A percentile compares a stretch with the other conserved stretches of the same genome.
Evolutionary conservation across 2,329 filamentous ascomycete species (phyloP).

Genomic region (Anthostomella pinea): DNA sequence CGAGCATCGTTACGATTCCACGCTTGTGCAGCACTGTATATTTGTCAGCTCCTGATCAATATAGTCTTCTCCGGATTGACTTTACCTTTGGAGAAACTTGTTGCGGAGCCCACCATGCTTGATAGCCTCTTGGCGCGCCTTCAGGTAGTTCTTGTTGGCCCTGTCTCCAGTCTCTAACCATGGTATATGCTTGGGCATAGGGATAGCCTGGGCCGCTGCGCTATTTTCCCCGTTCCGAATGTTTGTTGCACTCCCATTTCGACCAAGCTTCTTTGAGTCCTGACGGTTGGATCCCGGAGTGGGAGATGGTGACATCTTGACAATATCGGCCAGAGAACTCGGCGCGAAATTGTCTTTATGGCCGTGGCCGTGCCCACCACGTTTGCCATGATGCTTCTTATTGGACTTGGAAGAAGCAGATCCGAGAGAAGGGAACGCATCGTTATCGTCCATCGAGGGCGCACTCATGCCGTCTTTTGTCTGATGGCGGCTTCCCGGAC

Average conservation of each 20-base stretch:
- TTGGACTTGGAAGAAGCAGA: slow-evolving; percentile 70
- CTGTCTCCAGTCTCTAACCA: slow-evolving; percentile 93
- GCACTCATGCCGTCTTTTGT: slow-evolving; percentile 61
- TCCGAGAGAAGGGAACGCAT: slow-evolving; percentile 88
- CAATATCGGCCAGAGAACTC: slow-evolving; percentile 85
- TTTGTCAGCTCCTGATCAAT: slow-evolving; percentile 11
- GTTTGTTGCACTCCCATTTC: slow-evolving; percentile 64
- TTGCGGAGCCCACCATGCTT: slow-evolving; percentile 95
- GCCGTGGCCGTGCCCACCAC: slow-evolving; percentile 73
- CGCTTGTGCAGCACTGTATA: slow-evolving; percentile 80
- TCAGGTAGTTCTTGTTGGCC: slow-evolving; percentile 91
- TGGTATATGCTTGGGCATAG: slow-evolving; percentile 85
- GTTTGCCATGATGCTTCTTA: slow-evolving; percentile 92
- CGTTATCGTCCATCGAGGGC: slow-evolving; percentile 84
- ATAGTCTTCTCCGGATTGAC: no score
- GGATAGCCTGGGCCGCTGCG: slow-evolving; percentile 76
- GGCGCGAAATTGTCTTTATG: slow-evolving; percentile 67
- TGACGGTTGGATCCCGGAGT: slow-evolving; percentile 58
- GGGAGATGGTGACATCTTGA: slow-evolving; percentile 93
- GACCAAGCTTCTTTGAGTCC: slow-evolving; percentile 56
- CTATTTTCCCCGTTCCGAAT: slow-evolving; percentile 73
- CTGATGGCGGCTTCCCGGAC: slow-evolving; percentile 78
- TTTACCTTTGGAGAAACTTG: slow-evolving; percentile 93
- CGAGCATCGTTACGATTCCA: slow-evolving; percentile 98
- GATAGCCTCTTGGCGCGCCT: slow-evolving; percentile 91